Conservation (phyloP, 139 green algal species). For the Coccomyxa sp. region DNA sequence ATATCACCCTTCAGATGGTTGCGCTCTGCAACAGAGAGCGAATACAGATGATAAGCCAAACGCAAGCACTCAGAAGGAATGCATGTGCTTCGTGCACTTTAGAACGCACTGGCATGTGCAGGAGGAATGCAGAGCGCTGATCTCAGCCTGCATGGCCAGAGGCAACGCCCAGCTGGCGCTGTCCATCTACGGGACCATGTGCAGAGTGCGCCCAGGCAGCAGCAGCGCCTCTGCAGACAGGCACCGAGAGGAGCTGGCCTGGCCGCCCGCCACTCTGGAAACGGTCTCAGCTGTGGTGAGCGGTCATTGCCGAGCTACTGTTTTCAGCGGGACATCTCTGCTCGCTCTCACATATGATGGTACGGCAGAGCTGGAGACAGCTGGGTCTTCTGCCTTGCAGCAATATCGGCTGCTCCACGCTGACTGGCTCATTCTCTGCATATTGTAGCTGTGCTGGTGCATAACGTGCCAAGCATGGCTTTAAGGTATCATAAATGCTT, state of each 20-base stretch:
- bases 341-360: neutral
- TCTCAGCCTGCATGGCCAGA: constrained; percentile 44
- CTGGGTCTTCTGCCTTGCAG: neutral
- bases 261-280: constrained; percentile 52
- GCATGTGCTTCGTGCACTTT: neutral
- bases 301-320: too few species aligned
- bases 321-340: too few species aligned
- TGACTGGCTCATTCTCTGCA: neutral
- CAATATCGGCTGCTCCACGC: neutral
- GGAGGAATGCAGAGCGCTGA: constrained; percentile 25
- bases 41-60: neutral
- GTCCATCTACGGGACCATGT: constrained; percentile 64
- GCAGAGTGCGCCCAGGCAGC: constrained; percentile 6
- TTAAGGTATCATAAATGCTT: neutral
- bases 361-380: too few species aligned
- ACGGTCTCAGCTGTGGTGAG: constrained; percentile 54
- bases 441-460: neutral
- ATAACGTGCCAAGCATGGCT: neutral
- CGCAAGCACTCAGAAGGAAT: too few species aligned
- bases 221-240: neutral
- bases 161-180: constrained; percentile 64
- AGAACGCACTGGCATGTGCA: neutral
- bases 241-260: constrained; percentile 19
- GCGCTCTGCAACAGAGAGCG: neutral
- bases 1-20: neutral